phyloP scores from a whole-genome alignment of 495 filamentous ascomycete genomes.

The Hypoxylon intermedium region DNA sequence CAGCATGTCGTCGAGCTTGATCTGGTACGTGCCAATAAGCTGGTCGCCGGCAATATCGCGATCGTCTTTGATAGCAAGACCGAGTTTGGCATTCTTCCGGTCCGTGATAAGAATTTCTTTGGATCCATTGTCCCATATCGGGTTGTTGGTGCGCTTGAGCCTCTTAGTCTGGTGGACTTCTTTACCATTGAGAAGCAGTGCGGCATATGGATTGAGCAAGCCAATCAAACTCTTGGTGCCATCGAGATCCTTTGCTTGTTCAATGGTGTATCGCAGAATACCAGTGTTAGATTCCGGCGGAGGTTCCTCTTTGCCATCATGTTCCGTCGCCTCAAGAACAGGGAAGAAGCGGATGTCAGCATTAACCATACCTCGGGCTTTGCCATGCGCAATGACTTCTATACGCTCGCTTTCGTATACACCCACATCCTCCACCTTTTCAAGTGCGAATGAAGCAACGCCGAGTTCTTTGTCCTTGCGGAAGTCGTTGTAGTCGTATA shows the following conservation, averaged over 20 bases:
- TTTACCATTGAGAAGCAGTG: constrained; percentile 86
- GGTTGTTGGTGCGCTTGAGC: constrained; percentile 94
- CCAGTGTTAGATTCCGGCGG: constrained; percentile 89
- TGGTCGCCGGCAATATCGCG: constrained; percentile 83
- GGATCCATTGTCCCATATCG: constrained; percentile 86
- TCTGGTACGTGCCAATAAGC: constrained; percentile 87
- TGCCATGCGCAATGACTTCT: constrained; percentile 84
- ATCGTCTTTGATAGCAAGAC: constrained; percentile 93
- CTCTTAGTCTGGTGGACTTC: constrained; percentile 84
- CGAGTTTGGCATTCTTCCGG: constrained; percentile 84
- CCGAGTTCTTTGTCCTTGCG: constrained; percentile 97
- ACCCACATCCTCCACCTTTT: constrained; percentile 74
- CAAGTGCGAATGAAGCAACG: constrained; percentile 79
- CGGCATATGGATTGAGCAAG: constrained; percentile 86
- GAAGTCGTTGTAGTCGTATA: constrained; percentile 94
- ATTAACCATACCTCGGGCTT: constrained; percentile 77
- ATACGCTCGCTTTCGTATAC: constrained; percentile 85
- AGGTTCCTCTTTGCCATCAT: constrained; percentile 79
- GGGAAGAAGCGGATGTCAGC: constrained; percentile 95
- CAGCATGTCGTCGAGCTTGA: constrained; percentile 91
- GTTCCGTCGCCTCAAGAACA: constrained; percentile 73
- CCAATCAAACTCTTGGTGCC: constrained; percentile 87
- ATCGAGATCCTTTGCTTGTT: constrained; percentile 96
- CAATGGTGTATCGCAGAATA: constrained; percentile 89
- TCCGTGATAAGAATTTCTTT: constrained; percentile 96